Conservation (phyloP, 176 grass and related monocot genomes). For the Eleusine indica region DNA sequence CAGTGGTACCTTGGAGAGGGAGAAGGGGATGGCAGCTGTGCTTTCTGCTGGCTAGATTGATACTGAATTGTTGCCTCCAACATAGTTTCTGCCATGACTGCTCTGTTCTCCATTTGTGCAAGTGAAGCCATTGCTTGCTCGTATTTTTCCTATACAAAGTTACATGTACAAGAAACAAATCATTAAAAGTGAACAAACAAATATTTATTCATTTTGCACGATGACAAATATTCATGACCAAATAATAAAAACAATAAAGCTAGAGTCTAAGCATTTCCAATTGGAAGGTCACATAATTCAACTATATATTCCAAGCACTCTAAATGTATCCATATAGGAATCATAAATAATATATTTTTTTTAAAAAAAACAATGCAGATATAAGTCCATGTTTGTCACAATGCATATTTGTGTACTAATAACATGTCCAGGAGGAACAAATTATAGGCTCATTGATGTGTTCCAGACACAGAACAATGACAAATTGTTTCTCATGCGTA, state of each 20-base stretch:
- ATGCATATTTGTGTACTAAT: neutral
- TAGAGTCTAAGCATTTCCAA: conserved; percentile 26
- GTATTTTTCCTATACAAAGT: conserved; percentile 76
- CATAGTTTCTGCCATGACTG: conserved; percentile 98
- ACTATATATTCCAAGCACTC: conserved; percentile 17
- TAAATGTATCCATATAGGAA: neutral
- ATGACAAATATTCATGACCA: conserved; percentile 24
- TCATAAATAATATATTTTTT: too few relatives aligned
- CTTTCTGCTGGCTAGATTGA: conserved; percentile 95
- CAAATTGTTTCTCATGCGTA: conserved; percentile 1
- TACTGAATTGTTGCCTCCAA: conserved; percentile 97
- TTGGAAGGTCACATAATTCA: neutral
- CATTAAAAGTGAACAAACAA: conserved; percentile 19
- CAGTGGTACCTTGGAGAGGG: conserved; percentile 75
- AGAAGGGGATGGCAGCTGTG: conserved; percentile 68
- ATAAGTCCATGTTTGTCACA: neutral
- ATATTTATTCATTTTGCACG: conserved; percentile 33
- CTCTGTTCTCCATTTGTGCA: conserved; percentile 82
- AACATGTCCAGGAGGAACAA: conserved; percentile 7
- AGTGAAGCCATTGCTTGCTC: conserved; percentile 74
- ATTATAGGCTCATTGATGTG: neutral
- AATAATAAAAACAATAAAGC: conserved; percentile 16
- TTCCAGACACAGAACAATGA: too few relatives aligned
- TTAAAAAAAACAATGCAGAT: neutral
- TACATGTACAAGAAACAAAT: conserved; percentile 35